Evolutionary conservation across 2,329 filamentous ascomycete species (phyloP).

Genomic region (Aspergillus ruber): DNA sequence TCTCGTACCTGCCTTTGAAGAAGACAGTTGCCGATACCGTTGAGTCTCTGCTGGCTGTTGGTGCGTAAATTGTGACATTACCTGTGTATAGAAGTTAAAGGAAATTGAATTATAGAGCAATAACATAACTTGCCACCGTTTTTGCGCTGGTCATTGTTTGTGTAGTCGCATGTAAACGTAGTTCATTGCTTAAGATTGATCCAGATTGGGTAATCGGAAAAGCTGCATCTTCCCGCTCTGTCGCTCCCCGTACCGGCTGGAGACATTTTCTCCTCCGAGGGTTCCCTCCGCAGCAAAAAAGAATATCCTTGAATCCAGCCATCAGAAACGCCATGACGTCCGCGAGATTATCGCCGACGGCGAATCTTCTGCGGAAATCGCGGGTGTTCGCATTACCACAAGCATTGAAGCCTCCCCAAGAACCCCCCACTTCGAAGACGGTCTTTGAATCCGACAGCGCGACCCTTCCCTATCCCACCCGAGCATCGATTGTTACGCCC

Average conservation of each 20-base stretch:
- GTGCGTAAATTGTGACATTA: constrained; percentile 14
- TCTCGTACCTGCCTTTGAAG: constrained; percentile 36
- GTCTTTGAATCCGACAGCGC: constrained; percentile 58
- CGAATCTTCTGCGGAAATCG: constrained; percentile 71
- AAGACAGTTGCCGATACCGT: constrained; percentile 34
- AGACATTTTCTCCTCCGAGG: constrained; percentile 28
- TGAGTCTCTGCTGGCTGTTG: constrained; percentile 27
- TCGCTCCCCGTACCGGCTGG: constrained; percentile 18
- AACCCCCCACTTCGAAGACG: constrained; percentile 43
- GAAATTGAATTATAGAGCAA: neutral
- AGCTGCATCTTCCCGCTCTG: constrained; percentile 15
- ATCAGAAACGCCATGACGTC: constrained; percentile 34
- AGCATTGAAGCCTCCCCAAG: constrained; percentile 59
- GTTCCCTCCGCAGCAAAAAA: constrained; percentile 3
- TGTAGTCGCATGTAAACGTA: no score
- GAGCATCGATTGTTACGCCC: constrained; percentile 75
- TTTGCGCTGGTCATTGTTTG: neutral
- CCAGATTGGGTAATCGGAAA: neutral
- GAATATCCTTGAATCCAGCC: constrained; percentile 13
- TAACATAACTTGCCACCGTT: neutral
- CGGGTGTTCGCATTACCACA: constrained; percentile 83
- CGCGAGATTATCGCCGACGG: constrained; percentile 51
- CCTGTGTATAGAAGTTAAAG: neutral
- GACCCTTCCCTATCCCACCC: constrained; percentile 71
- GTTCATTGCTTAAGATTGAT: no score